These are phyloP conservation scores for Glebionis coronaria DNA, from an alignment of 129 eudicot species.

Conservation along the genomic window DNA sequence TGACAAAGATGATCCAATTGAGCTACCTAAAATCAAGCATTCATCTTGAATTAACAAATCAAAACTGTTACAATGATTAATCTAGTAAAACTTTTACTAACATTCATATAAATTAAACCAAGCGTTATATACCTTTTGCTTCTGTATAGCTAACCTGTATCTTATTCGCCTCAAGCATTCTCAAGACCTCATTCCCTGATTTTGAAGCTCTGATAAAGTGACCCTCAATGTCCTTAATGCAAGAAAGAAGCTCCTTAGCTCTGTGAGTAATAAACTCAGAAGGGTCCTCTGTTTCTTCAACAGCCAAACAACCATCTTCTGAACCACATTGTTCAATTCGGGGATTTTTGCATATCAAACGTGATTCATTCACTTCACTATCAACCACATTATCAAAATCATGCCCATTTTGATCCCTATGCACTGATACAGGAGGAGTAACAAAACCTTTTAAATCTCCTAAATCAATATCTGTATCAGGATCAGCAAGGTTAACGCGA, in stretches of 20 bases:
- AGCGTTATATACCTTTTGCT: conserved; percentile 50
- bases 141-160: conserved; percentile 68
- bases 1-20: conserved; percentile 38
- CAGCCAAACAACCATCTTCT: conserved; percentile 33
- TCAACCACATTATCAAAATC: conserved; percentile 18
- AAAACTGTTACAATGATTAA: not conserved
- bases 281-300: conserved; percentile 66
- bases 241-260: conserved; percentile 75
- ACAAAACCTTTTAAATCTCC: conserved; percentile 18
- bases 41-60: not conserved
- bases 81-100: not conserved
- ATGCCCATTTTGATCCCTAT: conserved; percentile 20
- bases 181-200: conserved; percentile 76
- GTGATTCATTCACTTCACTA: conserved; percentile 27
- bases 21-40: conserved; percentile 42
- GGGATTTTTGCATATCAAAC: conserved; percentile 19
- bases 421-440: conserved; percentile 31
- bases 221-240: conserved; percentile 77
- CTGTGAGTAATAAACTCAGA: conserved; percentile 58
- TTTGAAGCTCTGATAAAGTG: conserved; percentile 79
- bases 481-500: conserved; percentile 22
- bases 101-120: not conserved
- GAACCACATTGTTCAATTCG: conserved; percentile 31
- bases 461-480: conserved; percentile 18
- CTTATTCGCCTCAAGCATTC: conserved; percentile 86